phyloP scores from a whole-genome alignment of 805 yeast genomes.

The Candida ascalaphidarum region DNA sequence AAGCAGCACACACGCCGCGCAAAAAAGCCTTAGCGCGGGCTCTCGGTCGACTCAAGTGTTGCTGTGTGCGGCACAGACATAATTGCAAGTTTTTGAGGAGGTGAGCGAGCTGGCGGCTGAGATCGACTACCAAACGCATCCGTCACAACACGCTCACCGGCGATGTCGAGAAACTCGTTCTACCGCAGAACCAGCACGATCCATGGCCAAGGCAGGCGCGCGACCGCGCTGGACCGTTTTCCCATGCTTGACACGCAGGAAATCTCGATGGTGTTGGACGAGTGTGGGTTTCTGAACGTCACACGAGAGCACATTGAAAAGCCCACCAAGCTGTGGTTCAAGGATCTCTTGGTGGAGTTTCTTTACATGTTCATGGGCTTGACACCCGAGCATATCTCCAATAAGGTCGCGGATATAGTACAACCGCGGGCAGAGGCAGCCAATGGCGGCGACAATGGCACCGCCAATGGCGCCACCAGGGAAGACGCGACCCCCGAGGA shows the following conservation, averaged over 20 bases:
- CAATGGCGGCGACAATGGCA: conserved; percentile 1
- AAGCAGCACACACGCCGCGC: too few species aligned
- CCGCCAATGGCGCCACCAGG: conserved; percentile 2
- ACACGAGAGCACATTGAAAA: conserved; percentile 49
- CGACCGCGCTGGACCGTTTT: conserved; percentile 34
- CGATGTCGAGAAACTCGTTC: too few species aligned
- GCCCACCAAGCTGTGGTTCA: conserved; percentile 52
- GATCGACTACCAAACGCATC: too few species aligned
- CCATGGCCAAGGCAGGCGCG: neutral
- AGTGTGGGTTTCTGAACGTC: conserved; percentile 53
- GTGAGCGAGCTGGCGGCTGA: too few species aligned
- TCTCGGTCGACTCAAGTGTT: too few species aligned
- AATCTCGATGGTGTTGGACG: conserved; percentile 48
- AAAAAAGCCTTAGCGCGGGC: too few species aligned
- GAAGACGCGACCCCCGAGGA: conserved; percentile 9
- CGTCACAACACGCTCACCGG: too few species aligned
- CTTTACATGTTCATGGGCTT: conserved; percentile 54
- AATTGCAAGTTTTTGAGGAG: too few species aligned
- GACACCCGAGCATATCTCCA: conserved; percentile 20
- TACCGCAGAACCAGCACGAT: too few species aligned
- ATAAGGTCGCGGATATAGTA: conserved; percentile 7
- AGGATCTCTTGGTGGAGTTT: conserved; percentile 49
- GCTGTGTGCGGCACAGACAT: too few species aligned
- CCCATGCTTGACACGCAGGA: conserved; percentile 57
- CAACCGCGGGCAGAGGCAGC: conserved; percentile 2